Conservation (phyloP, 225 moss, liverwort and hornwort species). For the Asterella californica region DNA sequence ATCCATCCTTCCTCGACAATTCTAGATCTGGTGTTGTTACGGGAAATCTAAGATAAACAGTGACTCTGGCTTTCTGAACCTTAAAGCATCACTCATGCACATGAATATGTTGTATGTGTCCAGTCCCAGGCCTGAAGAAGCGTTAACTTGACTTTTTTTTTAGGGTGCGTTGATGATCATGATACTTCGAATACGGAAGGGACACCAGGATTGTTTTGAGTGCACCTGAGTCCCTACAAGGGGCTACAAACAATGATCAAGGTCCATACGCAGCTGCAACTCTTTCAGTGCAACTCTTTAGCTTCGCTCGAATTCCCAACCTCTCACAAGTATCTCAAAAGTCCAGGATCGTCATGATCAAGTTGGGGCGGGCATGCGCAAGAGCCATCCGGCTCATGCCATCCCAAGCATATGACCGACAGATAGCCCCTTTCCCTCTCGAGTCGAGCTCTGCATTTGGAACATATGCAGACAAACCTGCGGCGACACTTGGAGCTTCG, state of each 20-base stretch:
- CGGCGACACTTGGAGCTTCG: neutral
- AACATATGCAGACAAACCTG: neutral
- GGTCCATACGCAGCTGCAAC: neutral
- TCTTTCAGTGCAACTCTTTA: too few species aligned
- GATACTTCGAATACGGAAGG: neutral
- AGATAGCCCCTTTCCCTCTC: neutral
- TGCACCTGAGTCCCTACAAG: neutral
- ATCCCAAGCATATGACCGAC: constrained; percentile 6
- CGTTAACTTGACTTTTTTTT: neutral
- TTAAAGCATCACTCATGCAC: neutral
- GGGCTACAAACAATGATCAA: neutral
- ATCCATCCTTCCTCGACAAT: neutral
- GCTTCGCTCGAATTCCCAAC: too few species aligned
- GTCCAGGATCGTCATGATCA: too few species aligned
- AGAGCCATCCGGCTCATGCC: neutral
- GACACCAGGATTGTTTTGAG: neutral
- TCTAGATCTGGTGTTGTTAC: neutral
- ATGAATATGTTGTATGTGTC: neutral
- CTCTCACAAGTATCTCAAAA: too few species aligned
- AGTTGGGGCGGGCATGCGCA: neutral
- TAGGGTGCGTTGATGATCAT: neutral
- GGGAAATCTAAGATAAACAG: neutral
- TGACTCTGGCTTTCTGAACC: neutral
- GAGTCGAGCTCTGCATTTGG: neutral
- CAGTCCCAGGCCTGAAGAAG: neutral